Percentiles rank a stretch among this genome's conserved stretches.
phyloP scores from a whole-genome alignment of 2,329 filamentous ascomycete species.

The Aspergillus felis region DNA sequence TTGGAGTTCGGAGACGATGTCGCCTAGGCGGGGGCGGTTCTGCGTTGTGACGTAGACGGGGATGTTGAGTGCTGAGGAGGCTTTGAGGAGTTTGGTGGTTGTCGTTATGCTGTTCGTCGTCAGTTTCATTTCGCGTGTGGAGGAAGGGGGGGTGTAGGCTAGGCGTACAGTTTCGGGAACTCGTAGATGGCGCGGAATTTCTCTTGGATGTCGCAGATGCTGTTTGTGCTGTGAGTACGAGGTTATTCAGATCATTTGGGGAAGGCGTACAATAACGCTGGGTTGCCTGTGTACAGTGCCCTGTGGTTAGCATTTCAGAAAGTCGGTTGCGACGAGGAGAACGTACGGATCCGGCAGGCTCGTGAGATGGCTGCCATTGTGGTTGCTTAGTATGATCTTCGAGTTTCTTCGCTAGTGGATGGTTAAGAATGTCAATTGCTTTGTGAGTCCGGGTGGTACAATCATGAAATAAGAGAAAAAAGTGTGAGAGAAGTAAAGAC shows the following conservation, averaged over 20 bases:
- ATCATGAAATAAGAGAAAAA: neutral
- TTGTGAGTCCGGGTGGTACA: too few species aligned
- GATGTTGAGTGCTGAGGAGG: slow-evolving; percentile 52
- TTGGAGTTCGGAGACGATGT: slow-evolving; percentile 71
- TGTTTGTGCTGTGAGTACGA: slow-evolving; percentile 33
- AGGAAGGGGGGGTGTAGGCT: slow-evolving; percentile 13
- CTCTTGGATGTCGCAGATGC: slow-evolving; percentile 92
- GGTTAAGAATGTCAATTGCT: neutral
- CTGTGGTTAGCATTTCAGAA: slow-evolving; percentile 9
- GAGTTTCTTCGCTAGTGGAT: neutral
- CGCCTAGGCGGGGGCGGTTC: slow-evolving; percentile 71
- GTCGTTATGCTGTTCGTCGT: slow-evolving; percentile 55
- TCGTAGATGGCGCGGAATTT: slow-evolving; percentile 87
- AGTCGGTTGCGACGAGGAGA: neutral
- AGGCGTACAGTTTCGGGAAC: slow-evolving; percentile 70
- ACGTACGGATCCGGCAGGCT: slow-evolving; percentile 27
- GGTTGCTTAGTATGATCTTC: neutral
- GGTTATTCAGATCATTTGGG: neutral
- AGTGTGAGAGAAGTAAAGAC: neutral
- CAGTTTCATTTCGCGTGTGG: neutral
- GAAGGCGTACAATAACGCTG: slow-evolving; percentile 43
- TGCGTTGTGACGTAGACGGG: slow-evolving; percentile 87
- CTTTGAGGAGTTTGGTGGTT: slow-evolving; percentile 64
- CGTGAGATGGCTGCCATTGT: slow-evolving; percentile 18
- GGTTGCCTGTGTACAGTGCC: slow-evolving; percentile 34